Evolutionary conservation across 2,329 filamentous ascomycete species (phyloP), one percentile per base, ranked within the genome.

Genomic region (Diaporthe eres): DNA sequence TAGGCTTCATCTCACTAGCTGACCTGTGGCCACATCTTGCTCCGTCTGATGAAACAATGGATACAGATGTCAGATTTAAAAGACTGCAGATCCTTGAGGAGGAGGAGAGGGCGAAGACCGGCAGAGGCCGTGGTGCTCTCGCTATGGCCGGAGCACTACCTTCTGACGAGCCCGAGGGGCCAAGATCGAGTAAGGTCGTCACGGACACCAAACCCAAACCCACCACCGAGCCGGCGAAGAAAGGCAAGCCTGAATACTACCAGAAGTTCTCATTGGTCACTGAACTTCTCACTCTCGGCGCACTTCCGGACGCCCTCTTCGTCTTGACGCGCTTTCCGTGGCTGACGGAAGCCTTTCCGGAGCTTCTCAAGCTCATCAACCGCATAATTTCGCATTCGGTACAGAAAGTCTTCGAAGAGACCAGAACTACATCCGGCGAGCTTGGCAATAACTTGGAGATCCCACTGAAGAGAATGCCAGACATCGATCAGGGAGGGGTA

Each of bases 11-110:
- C 76, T 98, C 97, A 1, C 87, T 99, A 9, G 90, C 92, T 71
- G 97, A 99, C 81, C 87, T 99, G 1, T 98, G 98, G 82, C 93
- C 95, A 22, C 97, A 99, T 82, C 89, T 99, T 0, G 97, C 95
- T 87, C 95, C 97, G 10, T 86, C 90, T 0, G 97, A 98, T 78
- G 92, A 95, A 44, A 88, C 92, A 5, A 98, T 99, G 96, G 90
- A 94, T 53, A n/a, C n/a, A 17, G 87, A 87, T 9, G 87, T 98
- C 71, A 92, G 91, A 78, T 89, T 91, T 55, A 91, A 92, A 78
- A 92, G 94, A 77, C 86, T 92, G 82, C 92, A 94, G 80, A 94
- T 95, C 81, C 91, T 97, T 68, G 92, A 92, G 42, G 94, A 97
- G 78, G 92, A 94, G 81, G 95, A 98, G 81, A 90, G 89, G 75